Base-by-base conservation (phyloP, 495 filamentous ascomycete species). In the Sphaerosporella brunnea region DNA sequence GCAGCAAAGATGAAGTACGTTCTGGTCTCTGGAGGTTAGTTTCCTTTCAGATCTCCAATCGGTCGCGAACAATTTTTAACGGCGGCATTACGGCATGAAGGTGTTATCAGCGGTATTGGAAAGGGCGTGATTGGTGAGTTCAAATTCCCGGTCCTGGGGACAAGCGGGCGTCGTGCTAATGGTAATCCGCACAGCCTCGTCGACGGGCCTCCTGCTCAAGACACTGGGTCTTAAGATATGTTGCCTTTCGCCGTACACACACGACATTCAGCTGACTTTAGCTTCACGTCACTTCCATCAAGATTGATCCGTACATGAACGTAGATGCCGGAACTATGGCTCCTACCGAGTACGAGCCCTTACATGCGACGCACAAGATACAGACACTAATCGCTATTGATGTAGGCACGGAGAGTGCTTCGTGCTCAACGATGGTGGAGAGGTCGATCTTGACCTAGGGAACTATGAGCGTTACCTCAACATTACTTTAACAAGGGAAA, bases 381-480 rank as follows among this genome's bases (percentile, higher is more conserved):
- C 20, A 43, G 24, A 21, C 28, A 5, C 30, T 34, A 28, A 46
- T 35, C 28, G 15, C 43, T 32, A 45, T 19, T 39, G 45, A 1
- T n/a, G 16, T 48, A 78, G 75, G 51, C 80, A 82, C 58, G 80
- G 80, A 28, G 80, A 85, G 59, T 73, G 77, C 45, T 86, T 78
- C 52, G 80, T 84, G 19, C 69, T 78, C 30, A 70, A 79, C 59
- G 81, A 85, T 55, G 79, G 80, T 40, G 82, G 79, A 46, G 84
- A 93, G 65, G 74, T 77, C 42, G 90, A 97, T 64, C 73, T 97
- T 9, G 90, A 97, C 63, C 73, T 97, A 16, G 90, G 90, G 35
- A 95, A 96, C 67, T 97, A 97, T 63, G 88, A 96, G 65, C 71
- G 85, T 18, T 84, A 82, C 54, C 72, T 83, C 37, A 71, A 75